phyloP scores from a whole-genome alignment of 2,329 filamentous ascomycete genomes.

The Sporothrix protearum region DNA sequence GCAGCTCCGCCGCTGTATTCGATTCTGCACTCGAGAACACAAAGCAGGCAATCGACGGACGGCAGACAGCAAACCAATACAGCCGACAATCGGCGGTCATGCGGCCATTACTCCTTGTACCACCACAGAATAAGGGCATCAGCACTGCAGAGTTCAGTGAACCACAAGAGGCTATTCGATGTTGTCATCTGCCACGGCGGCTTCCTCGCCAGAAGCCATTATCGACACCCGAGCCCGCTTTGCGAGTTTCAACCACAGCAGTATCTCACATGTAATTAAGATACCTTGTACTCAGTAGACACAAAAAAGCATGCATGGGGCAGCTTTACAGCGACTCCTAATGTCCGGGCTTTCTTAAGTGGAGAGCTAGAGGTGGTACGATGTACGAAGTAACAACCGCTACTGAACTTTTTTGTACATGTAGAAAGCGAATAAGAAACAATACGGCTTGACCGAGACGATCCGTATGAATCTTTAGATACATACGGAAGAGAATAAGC shows the following conservation, averaged over 20 bases:
- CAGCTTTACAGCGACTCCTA: not conserved
- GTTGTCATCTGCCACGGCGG: not conserved
- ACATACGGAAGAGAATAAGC: not conserved
- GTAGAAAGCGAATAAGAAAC: not conserved
- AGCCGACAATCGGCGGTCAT: not conserved
- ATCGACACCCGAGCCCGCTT: not conserved
- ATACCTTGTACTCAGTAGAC: not conserved
- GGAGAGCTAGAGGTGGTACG: not conserved
- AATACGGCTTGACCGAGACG: not conserved
- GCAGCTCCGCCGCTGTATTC: conserved; percentile 10
- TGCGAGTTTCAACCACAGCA: not conserved
- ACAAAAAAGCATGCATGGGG: not conserved
- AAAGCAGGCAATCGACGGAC: not conserved
- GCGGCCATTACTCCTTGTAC: not conserved
- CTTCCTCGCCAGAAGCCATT: not conserved
- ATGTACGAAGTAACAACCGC: not conserved
- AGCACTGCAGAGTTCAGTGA: not conserved
- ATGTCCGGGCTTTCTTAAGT: not conserved
- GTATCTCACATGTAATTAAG: not conserved
- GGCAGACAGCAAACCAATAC: not conserved
- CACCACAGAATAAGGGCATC: not conserved
- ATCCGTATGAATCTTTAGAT: no score
- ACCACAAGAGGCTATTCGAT: not conserved
- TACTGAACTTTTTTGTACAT: not conserved
- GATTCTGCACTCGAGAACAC: not conserved